These are phyloP conservation scores for Metahyphopichia silvanorum DNA, from an alignment of 805 yeast genomes.

Conservation along the genomic window DNA sequence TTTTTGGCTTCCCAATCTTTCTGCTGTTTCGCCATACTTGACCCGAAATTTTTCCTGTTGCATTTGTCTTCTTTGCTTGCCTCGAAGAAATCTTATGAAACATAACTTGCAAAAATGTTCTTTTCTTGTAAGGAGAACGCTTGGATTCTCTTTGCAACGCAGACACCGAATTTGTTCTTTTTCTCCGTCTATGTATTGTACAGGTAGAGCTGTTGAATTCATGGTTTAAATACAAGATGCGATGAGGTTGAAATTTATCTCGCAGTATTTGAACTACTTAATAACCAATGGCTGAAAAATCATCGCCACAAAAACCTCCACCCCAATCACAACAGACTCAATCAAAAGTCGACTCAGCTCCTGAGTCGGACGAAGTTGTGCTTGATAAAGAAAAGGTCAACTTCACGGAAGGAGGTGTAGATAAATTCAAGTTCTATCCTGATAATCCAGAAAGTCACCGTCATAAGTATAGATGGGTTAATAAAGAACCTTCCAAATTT, in stretches of 20 bases:
- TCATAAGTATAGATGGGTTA: slow-evolving; percentile 65
- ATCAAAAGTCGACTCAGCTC: no score
- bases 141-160: slow-evolving; percentile 45
- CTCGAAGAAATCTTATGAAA: slow-evolving; percentile 67
- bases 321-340: background rate
- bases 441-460: slow-evolving; percentile 77
- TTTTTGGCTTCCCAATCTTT: slow-evolving; percentile 31
- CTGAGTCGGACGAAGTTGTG: slow-evolving; percentile 21
- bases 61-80: slow-evolving; percentile 82
- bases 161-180: slow-evolving; percentile 28
- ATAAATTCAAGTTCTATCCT: slow-evolving; percentile 70
- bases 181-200: slow-evolving; percentile 6
- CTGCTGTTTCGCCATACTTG: slow-evolving; percentile 47
- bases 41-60: slow-evolving; percentile 69
- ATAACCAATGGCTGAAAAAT: background rate
- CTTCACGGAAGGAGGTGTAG: slow-evolving; percentile 53
- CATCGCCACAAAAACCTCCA: background rate
- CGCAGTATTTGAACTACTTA: background rate
- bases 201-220: slow-evolving; percentile 3
- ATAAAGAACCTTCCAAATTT: slow-evolving; percentile 77
- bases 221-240: background rate
- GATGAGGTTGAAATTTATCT: background rate
- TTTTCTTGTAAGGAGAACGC: slow-evolving; percentile 52
- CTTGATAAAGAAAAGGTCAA: slow-evolving; percentile 43
- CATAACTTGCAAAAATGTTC: slow-evolving; percentile 67